Evolutionary conservation across 441 rosid genomes (phyloP).

Genomic region (Populus hybrid): DNA sequence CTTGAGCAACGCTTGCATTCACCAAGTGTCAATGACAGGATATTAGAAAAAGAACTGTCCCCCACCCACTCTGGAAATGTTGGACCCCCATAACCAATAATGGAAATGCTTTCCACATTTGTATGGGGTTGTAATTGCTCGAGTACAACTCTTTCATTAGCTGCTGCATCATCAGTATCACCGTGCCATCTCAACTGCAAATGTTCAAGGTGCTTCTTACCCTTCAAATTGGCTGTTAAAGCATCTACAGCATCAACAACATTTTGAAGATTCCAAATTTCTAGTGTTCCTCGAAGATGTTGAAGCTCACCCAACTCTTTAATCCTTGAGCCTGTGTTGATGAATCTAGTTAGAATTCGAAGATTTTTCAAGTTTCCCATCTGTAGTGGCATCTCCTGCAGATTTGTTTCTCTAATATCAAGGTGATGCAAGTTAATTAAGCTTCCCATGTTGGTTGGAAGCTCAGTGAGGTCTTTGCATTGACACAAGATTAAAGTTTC

Average conservation of each 20-base stretch:
- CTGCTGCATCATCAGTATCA: not conserved
- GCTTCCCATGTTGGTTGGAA: too few species aligned
- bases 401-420: too few species aligned
- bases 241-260: not conserved
- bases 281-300: not conserved
- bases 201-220: not conserved
- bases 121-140: not conserved
- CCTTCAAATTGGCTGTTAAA: not conserved
- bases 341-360: not conserved
- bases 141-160: not conserved
- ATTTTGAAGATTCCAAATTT: not conserved
- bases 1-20: conserved; percentile 15
- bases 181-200: not conserved
- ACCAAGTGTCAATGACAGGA: not conserved
- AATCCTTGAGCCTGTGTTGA: not conserved
- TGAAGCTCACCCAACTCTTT: not conserved
- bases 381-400: not conserved
- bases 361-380: not conserved
- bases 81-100: not conserved
- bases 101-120: not conserved
- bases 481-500: too few species aligned
- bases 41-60: conserved; percentile 3
- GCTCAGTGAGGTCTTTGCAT: too few species aligned
- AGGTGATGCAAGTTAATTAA: too few species aligned
- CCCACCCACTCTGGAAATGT: not conserved